These are phyloP conservation scores for Phalaenopsis hybrid DNA, from an alignment of 116 monocot species.

Conservation along the genomic window DNA sequence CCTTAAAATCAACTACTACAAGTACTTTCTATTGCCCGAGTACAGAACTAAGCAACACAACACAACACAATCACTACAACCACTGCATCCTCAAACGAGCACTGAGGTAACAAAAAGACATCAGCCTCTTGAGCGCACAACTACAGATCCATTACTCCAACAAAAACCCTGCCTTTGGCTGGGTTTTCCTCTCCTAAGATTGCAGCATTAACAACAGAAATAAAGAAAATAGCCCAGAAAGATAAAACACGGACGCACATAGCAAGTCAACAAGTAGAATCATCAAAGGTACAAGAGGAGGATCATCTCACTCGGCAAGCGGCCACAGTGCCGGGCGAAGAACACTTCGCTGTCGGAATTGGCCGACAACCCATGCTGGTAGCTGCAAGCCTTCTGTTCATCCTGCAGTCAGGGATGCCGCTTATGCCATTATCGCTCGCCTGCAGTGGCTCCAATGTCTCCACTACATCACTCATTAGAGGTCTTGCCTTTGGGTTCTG, in stretches of 20 bases:
- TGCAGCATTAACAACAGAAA: not conserved
- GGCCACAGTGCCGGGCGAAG: constrained; percentile 17
- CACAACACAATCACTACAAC: too few species aligned
- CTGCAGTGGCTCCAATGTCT: constrained; percentile 40
- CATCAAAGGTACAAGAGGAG: not conserved
- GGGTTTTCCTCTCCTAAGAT: not conserved
- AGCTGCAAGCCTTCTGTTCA: constrained; percentile 12
- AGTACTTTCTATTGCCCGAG: too few species aligned
- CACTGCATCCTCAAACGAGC: too few species aligned
- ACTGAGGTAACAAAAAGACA: too few species aligned
- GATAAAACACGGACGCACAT: not conserved
- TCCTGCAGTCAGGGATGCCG: constrained; percentile 17
- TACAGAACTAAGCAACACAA: too few species aligned
- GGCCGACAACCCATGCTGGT: constrained; percentile 22
- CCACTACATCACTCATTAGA: constrained; percentile 45
- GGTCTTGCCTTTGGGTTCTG: constrained; percentile 59
- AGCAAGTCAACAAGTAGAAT: not conserved
- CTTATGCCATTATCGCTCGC: not conserved
- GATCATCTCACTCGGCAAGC: constrained; percentile 40
- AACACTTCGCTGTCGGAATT: constrained; percentile 22
- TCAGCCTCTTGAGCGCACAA: too few species aligned
- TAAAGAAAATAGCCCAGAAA: not conserved
- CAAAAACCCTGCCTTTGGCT: constrained; percentile 1
- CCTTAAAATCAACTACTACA: too few species aligned
- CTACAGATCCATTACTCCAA: too few species aligned